phyloP scores from a whole-genome alignment of 2,329 filamentous ascomycete genomes.

The Zymoseptoria brevis region DNA sequence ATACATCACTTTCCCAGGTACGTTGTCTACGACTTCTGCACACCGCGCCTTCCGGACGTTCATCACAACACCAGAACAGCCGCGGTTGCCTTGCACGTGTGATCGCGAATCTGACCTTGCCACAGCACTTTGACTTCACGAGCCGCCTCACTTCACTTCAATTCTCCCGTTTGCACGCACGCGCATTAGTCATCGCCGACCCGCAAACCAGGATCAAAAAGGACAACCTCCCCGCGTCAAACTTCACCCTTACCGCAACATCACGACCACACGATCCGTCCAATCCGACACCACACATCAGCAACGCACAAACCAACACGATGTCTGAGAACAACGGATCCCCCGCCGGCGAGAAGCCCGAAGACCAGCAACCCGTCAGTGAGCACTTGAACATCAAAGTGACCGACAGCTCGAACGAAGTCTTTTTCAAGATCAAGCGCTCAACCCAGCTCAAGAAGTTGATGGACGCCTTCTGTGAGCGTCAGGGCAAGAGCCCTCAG shows the following conservation, averaged over 20 bases:
- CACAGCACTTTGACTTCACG: not conserved
- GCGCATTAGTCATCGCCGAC: constrained; percentile 2
- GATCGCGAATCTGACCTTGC: not conserved
- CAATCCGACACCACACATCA: constrained; percentile 2
- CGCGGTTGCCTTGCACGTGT: not conserved
- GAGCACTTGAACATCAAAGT: constrained; percentile 99
- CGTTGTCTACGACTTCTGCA: not conserved
- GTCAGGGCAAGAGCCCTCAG: constrained; percentile 76
- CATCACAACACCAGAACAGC: not conserved
- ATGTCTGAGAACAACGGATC: constrained; percentile 39
- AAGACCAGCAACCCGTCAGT: constrained; percentile 36
- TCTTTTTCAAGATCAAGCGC: constrained; percentile 99
- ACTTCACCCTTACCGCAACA: constrained; percentile 3
- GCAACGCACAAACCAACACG: constrained; percentile 39
- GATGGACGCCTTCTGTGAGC: constrained; percentile 96
- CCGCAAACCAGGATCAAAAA: constrained; percentile 1
- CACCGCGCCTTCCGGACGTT: not conserved
- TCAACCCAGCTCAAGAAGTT: constrained; percentile 93
- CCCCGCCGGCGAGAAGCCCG: constrained; percentile 31
- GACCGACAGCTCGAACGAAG: constrained; percentile 98
- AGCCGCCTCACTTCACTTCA: constrained; percentile 1
- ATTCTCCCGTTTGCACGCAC: not conserved
- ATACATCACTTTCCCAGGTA: not conserved
- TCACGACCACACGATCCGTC: not conserved
- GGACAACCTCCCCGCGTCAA: constrained; percentile 3